Conservation (phyloP, 495 filamentous ascomycete genomes). For the Lepidopterella palustris region DNA sequence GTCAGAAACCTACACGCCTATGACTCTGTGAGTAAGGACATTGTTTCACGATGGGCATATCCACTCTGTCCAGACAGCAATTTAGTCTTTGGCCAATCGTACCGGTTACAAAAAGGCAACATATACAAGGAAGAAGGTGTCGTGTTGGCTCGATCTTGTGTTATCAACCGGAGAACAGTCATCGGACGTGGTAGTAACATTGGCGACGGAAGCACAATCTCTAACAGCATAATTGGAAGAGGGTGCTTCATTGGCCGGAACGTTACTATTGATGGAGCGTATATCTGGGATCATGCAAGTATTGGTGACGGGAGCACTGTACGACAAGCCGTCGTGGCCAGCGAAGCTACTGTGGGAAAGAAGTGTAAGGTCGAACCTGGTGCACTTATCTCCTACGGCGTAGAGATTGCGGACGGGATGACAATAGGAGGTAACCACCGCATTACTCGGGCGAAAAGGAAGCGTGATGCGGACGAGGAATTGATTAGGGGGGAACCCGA, state of each 20-base stretch:
- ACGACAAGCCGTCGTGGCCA: constrained; percentile 67
- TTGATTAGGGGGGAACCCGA: constrained; percentile 45
- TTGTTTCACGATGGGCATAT: constrained; percentile 84
- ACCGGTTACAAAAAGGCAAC: constrained; percentile 56
- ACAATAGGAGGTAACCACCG: constrained; percentile 46
- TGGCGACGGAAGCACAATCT: constrained; percentile 61
- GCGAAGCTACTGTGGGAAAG: constrained; percentile 61
- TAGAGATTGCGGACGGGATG: constrained; percentile 58
- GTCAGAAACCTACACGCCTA: constrained; percentile 83
- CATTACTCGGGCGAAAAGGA: constrained; percentile 50
- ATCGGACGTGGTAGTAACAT: constrained; percentile 72
- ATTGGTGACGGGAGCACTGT: constrained; percentile 70
- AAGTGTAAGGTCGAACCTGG: constrained; percentile 61
- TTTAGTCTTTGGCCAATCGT: constrained; percentile 66
- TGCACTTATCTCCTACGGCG: constrained; percentile 72
- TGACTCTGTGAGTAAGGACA: constrained; percentile 80
- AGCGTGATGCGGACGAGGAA: constrained; percentile 39
- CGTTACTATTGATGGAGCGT: constrained; percentile 69
- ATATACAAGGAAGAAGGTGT: constrained; percentile 68
- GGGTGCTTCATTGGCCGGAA: constrained; percentile 80
- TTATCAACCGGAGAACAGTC: constrained; percentile 58
- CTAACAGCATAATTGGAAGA: constrained; percentile 70
- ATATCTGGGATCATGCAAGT: constrained; percentile 80
- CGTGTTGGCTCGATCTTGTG: constrained; percentile 62
- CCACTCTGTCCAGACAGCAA: constrained; percentile 92